Evolutionary conservation across 441 rosid species (phyloP).

Genomic region (Populus hybrid): DNA sequence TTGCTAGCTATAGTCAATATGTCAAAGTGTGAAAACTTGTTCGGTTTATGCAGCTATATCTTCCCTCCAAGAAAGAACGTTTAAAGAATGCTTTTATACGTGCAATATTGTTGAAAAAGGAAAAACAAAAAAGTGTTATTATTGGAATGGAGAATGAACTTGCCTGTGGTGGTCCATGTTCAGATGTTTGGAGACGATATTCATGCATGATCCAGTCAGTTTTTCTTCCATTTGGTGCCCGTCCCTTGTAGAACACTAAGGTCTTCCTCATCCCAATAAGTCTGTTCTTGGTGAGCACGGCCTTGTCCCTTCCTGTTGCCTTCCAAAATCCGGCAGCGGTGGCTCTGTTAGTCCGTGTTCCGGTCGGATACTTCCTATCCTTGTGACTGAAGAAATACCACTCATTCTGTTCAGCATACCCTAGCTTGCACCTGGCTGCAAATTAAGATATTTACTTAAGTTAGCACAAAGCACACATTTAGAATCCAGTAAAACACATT

Average conservation of each 20-base stretch:
- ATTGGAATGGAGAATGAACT: not conserved
- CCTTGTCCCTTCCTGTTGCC: conserved; percentile 93
- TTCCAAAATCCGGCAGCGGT: conserved; percentile 96
- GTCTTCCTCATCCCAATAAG: conserved; percentile 94
- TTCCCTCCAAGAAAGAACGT: not conserved
- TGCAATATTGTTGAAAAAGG: not conserved
- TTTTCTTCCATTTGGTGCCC: conserved; percentile 90
- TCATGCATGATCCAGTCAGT: conserved; percentile 96
- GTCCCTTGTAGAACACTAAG: conserved; percentile 83
- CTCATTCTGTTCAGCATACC: conserved; percentile 74
- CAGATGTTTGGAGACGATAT: conserved; percentile 74
- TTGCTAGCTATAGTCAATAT: not conserved
- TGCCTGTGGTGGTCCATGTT: conserved; percentile 75
- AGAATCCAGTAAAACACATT: not conserved
- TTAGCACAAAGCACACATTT: not conserved
- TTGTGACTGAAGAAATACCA: conserved; percentile 98
- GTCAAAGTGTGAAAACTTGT: not conserved
- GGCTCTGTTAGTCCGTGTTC: conserved; percentile 86
- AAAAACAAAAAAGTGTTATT: too few relatives aligned
- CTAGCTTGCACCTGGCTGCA: conserved; percentile 71
- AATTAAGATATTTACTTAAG: not conserved
- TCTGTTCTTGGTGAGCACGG: conserved; percentile 65
- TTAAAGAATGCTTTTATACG: not conserved
- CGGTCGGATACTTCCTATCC: conserved; percentile 90
- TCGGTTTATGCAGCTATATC: not conserved